Conservation (phyloP, 179 eudicot genomes). For the Vitellaria paradoxa region DNA sequence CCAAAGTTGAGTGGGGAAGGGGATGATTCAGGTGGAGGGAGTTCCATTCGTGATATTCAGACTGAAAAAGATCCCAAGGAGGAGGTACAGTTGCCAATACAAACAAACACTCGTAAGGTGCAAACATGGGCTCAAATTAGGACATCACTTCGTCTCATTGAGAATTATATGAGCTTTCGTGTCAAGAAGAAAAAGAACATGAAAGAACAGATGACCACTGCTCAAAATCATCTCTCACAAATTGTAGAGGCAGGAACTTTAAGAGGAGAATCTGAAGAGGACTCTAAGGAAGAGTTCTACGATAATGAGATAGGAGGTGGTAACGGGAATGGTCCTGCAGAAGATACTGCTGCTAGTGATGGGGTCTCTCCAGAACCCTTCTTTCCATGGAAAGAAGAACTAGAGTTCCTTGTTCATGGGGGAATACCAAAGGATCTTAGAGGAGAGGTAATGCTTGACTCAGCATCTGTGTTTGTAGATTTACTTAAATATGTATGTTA, state of each 20-base stretch:
- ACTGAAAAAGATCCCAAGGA: slow-evolving; percentile 31
- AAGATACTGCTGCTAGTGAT: slow-evolving; percentile 19
- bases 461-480: background rate
- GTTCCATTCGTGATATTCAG: slow-evolving; percentile 22
- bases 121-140: slow-evolving; percentile 62
- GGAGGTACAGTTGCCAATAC: slow-evolving; percentile 28
- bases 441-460: slow-evolving; percentile 62
- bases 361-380: slow-evolving; percentile 23
- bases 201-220: slow-evolving; percentile 20
- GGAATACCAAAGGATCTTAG: slow-evolving; percentile 84
- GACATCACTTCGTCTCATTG: slow-evolving; percentile 48
- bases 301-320: slow-evolving; percentile 29
- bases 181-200: slow-evolving; percentile 33
- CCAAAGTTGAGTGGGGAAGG: slow-evolving; percentile 30
- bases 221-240: slow-evolving; percentile 26
- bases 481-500: background rate
- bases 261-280: slow-evolving; percentile 28
- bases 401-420: slow-evolving; percentile 81
- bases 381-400: slow-evolving; percentile 66
- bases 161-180: slow-evolving; percentile 53
- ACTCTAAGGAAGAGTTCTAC: slow-evolving; percentile 24
- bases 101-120: slow-evolving; percentile 31
- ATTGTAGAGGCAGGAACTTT: slow-evolving; percentile 28
- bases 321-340: slow-evolving; percentile 16
- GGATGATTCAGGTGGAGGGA: slow-evolving; percentile 36